Evolutionary conservation across 192 early-diverging fungal genomes (phyloP), one percentile per base, ranked within the genome.

Genomic region (Entrophospora sp.): DNA sequence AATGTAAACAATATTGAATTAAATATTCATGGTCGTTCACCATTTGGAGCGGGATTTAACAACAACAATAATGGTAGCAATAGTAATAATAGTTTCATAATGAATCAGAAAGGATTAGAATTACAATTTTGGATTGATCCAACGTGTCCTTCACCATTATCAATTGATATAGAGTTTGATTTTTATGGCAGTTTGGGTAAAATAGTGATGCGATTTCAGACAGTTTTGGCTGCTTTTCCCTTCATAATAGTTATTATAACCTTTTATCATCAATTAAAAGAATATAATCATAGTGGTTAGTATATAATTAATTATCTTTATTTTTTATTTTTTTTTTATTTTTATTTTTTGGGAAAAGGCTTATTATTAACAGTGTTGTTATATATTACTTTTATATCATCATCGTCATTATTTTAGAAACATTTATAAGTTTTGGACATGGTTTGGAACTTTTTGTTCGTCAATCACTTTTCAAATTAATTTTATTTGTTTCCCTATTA

Each of bases 161-260:
- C 75, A 7, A 12, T 91, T 0, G 61, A 72, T 9, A 66, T 89
- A 43, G 51, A 48, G 1, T 71, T 89, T 13, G 84, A 89, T 71
- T 80, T 76, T 74, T 89, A 89, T 68, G 85, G 86, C 36, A 86
- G 84, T 64, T 64, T 89, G 28, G 86, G 85, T 27, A 78, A 84
- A 22, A 69, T 85, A 36, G 76, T 88, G 6, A 86, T 88, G 67
- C 79, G 90, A 32, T 85, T 88, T 44, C 83, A 87, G 24, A 87
- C 87, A 60, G 79, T 83, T n/a, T 57, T 88, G 18, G 59, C 84
- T n/a, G 82, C 83, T 2, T 77, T 89, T 63, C 77, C 86, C 16
- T 88, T 84, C 64, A 74, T 88, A 6, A 84, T 84, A 57, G 80
- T 84, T 0, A 68, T 85, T 4, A 49, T 89, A 58, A 70, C 83